A percentile compares a stretch with the other conserved stretches of the same genome.
These are phyloP conservation scores for Ceratobasidium sp. DNA, from an alignment of 1,284 basidiomycete species.

Conservation along the genomic window DNA sequence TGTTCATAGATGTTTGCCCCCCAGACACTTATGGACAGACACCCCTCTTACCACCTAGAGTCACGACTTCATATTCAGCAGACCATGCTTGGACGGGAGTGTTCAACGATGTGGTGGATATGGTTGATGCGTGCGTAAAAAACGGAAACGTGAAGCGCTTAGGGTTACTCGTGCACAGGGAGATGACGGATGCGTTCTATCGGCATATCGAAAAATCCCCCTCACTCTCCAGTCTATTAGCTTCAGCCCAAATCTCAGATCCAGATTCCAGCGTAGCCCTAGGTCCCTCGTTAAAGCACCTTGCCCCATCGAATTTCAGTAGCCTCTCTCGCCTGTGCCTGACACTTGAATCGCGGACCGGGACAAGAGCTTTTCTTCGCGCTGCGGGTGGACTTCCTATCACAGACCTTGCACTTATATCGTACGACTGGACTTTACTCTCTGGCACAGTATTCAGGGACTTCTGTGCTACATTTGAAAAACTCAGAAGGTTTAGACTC, in stretches of 20 bases:
- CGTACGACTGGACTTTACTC: conserved; percentile 2
- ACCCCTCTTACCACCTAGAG: too few species aligned
- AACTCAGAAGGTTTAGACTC: conserved; percentile 8
- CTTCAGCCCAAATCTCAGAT: too few species aligned
- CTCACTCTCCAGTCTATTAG: background rate
- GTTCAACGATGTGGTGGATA: conserved; percentile 22
- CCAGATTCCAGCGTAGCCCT: too few species aligned
- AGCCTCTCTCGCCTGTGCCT: background rate
- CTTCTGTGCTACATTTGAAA: conserved; percentile 9
- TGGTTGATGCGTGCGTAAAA: background rate
- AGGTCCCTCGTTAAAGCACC: background rate
- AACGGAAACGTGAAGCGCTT: background rate
- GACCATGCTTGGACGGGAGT: conserved; percentile 27
- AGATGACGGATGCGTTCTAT: conserved; percentile 24
- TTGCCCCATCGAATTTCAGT: background rate
- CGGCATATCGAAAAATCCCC: background rate
- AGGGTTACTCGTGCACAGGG: conserved; percentile 17
- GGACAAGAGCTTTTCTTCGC: conserved; percentile 2
- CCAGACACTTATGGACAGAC: too few species aligned
- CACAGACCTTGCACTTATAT: conserved; percentile 16
- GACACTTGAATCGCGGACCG: conserved; percentile 30
- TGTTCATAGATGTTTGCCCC: background rate
- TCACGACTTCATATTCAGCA: background rate
- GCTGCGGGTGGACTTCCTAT: conserved; percentile 3
- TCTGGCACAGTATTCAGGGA: conserved; percentile 4